Percentiles rank a stretch among this genome's conserved stretches.
Evolutionary conservation across 768 basidiomycete genomes (phyloP).

Genomic region (Tricholoma hemisulphureum): DNA sequence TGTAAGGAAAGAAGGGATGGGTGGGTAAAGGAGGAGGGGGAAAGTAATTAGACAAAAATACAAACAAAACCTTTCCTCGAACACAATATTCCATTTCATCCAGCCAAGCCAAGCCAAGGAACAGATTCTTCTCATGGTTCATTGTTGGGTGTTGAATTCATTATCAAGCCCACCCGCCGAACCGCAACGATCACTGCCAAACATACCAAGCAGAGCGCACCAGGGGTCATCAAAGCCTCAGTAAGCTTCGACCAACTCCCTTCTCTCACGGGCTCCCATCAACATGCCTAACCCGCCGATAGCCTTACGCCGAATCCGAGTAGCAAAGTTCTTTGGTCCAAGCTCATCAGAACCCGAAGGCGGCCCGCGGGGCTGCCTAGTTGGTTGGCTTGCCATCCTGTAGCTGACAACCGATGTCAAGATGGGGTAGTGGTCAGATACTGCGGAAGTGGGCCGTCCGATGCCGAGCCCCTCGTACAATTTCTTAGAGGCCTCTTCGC

Average conservation of each 20-base stretch:
- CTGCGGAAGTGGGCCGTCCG: slow-evolving; percentile 59
- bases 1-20: slow-evolving; percentile 12
- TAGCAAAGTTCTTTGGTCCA: slow-evolving; percentile 86
- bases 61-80: slow-evolving; percentile 12
- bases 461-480: slow-evolving; percentile 88
- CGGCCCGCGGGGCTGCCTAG: slow-evolving; percentile 85
- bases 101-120: slow-evolving; percentile 16
- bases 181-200: not conserved
- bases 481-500: slow-evolving; percentile 85
- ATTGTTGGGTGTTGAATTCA: slow-evolving; percentile 1
- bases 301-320: slow-evolving; percentile 79
- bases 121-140: slow-evolving; percentile 13
- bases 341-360: slow-evolving; percentile 85
- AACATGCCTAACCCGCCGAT: slow-evolving; percentile 78
- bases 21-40: slow-evolving; percentile 4
- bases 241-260: slow-evolving; percentile 71
- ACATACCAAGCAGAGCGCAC: not conserved
- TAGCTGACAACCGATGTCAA: slow-evolving; percentile 42
- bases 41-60: slow-evolving; percentile 14
- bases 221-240: slow-evolving; percentile 38
- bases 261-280: slow-evolving; percentile 77
- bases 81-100: slow-evolving; percentile 14
- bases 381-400: slow-evolving; percentile 68
- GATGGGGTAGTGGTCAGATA: slow-evolving; percentile 38
- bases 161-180: not conserved